Evolutionary conservation across 1,284 basidiomycete species (phyloP).

Genomic region (Cystobasidiaceae sp.): DNA sequence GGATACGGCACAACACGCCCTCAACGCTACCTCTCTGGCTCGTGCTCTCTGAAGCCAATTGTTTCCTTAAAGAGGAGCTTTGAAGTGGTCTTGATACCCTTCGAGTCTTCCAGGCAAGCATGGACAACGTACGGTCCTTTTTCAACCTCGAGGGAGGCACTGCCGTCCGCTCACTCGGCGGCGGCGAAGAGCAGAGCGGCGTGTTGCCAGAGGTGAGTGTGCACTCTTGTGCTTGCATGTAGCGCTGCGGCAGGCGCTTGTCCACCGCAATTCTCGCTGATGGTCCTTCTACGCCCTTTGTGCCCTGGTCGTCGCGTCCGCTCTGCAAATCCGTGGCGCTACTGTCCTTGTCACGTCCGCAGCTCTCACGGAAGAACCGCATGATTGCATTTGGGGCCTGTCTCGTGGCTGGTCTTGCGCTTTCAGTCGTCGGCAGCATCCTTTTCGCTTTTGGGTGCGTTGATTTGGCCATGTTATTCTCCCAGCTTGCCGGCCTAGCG

Average conservation of each 20-base stretch:
- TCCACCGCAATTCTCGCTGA: no score
- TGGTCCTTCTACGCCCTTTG: no score
- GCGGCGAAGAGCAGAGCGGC: slow-evolving; percentile 23
- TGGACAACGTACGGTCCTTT: slow-evolving; percentile 20
- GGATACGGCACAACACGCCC: neutral
- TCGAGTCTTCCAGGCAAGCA: neutral
- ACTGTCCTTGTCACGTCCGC: no score
- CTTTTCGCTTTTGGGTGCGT: slow-evolving; percentile 28
- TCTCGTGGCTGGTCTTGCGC: slow-evolving; percentile 13
- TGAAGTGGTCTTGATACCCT: neutral
- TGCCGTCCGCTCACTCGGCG: slow-evolving; percentile 2
- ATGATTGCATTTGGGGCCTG: slow-evolving; percentile 25
- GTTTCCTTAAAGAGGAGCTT: no score
- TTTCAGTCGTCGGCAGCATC: slow-evolving; percentile 20
- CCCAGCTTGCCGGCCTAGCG: neutral
- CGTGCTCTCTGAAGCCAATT: no score
- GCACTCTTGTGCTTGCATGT: neutral
- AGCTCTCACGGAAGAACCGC: slow-evolving; percentile 26
- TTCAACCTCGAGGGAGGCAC: slow-evolving; percentile 14
- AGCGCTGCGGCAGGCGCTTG: neutral
- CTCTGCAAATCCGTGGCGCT: no score
- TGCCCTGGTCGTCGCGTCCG: no score
- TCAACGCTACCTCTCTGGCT: neutral
- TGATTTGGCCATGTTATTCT: neutral
- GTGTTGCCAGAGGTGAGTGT: slow-evolving; percentile 18